Evolutionary conservation across 352 stramenopile genomes (phyloP), one percentile per base, ranked within the genome.

Genomic region (Pythium angustatum): DNA sequence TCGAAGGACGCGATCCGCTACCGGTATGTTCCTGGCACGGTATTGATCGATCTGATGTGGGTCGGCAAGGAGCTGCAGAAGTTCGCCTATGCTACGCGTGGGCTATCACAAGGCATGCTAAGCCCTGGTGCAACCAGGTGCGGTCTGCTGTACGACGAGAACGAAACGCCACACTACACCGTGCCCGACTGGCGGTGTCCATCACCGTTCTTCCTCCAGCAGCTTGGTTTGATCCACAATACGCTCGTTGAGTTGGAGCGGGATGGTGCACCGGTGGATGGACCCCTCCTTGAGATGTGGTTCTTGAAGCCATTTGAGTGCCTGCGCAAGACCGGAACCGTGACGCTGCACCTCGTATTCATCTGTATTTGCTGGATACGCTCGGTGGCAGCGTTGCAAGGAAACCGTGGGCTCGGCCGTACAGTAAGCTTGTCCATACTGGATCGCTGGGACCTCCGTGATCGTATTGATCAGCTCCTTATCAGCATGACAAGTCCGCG

Each of bases 161-260:
- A 47, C 24, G 40, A 47, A 19, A 47, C 40, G 3, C 40, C 40
- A 8, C 40, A 47, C 5, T 47, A 47, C 40, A 47, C 40, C 17
- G 40, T 21, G n/a, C 40, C 40, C 14, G 40, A 47, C n/a, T 27
- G 24, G n/a, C n/a, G 40, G 26, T 21, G 19, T 47, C 40, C 8
- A 47, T 47, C n/a, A 21, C 40, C 40, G 19, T 3, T 65, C 27
- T 28, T 65, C 34, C 8, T 43, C 19, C 58, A 65, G 48, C 58
- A 65, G 31, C n/a, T 65, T 7, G 36, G 48, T 14, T 38, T 65
- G 12, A 28, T 58, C 5, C 58, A 53, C 58, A 65, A 65, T 28
- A 33, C 24, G 28, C 34, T 65, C 11, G 21, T 47, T 21, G 26
- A 5, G 7, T 8, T 40, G 17, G n/a, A n/a, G n/a, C n/a, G n/a